These are phyloP conservation scores for Sugiyamaella floridensis DNA, from an alignment of 805 yeast species.

Conservation along the genomic window DNA sequence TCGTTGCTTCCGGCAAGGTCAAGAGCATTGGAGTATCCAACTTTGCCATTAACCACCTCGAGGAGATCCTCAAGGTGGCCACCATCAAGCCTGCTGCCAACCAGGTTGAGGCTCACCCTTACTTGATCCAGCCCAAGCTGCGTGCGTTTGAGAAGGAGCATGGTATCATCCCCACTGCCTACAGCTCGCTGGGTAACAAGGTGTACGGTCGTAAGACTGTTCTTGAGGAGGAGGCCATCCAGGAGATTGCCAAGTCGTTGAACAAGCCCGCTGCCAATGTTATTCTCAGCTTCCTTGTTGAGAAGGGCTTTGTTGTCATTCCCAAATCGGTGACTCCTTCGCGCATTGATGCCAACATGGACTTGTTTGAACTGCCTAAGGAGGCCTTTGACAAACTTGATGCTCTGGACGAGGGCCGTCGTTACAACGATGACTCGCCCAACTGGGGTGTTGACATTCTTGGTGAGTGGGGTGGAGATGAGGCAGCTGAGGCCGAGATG, in stretches of 20 bases:
- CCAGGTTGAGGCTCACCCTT: slow-evolving; percentile 56
- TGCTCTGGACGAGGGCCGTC: slow-evolving; percentile 20
- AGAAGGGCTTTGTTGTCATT: slow-evolving; percentile 63
- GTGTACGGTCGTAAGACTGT: slow-evolving; percentile 18
- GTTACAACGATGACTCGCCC: slow-evolving; percentile 25
- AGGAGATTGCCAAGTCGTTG: slow-evolving; percentile 47
- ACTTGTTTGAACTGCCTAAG: slow-evolving; percentile 43
- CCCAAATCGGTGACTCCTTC: slow-evolving; percentile 67
- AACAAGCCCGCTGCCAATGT: slow-evolving; percentile 56
- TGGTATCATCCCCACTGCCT: slow-evolving; percentile 51
- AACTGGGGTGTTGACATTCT: slow-evolving; percentile 28
- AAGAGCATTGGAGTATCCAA: slow-evolving; percentile 75
- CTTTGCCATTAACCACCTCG: slow-evolving; percentile 53
- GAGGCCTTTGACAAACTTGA: slow-evolving; percentile 33
- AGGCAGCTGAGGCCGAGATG: slow-evolving; percentile 8
- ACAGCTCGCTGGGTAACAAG: slow-evolving; percentile 44
- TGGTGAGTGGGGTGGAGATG: slow-evolving; percentile 23
- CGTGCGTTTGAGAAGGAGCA: slow-evolving; percentile 39
- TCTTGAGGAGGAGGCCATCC: slow-evolving; percentile 49
- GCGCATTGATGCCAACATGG: slow-evolving; percentile 54
- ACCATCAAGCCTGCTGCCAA: slow-evolving; percentile 55
- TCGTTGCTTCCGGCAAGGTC: slow-evolving; percentile 45
- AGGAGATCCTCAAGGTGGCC: slow-evolving; percentile 47
- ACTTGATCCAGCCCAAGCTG: slow-evolving; percentile 39
- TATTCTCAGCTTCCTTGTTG: slow-evolving; percentile 73